Evolutionary conservation across 2,329 filamentous ascomycete genomes (phyloP), one percentile per base, ranked within the genome.

Genomic region (Colletotrichum sp.): DNA sequence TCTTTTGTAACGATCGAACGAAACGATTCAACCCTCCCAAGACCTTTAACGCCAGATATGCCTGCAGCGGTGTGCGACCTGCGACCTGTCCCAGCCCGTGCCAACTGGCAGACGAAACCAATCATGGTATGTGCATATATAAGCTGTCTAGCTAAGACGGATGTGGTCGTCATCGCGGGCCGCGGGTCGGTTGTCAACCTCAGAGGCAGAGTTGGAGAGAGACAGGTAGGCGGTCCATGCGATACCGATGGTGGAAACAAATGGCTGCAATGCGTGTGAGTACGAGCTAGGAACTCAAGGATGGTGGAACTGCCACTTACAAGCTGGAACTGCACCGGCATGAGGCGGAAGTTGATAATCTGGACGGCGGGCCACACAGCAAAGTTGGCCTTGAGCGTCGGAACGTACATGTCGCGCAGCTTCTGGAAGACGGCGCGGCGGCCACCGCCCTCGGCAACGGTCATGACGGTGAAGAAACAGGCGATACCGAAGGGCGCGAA

Each of bases 211-310:
- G 86, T 99, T 99, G 77, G 94, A 95, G 68, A 99, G 90, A 4
- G 96, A 98, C 13, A 99, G 92, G 85, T 98, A 99, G 24, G 96
- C 96, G 13, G 97, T 99, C 97, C 96, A 99, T 39, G 96, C 96
- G 81, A 99, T 99, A 89, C 96, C 96, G 72, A 99, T 87, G 10
- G 95, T 98, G 18, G 96, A 98, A 10, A 98, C 96, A 83, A 99
- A 99, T 1, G 96, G 96, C 96, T 98, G 24, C 7, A 4, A n/a
- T 9, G 18, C 8, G 16, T 48, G 9, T 48, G 10, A 48, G 39
- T 48, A 48, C 39, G 9, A n/a, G 9, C 5, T 12, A 48, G 18
- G 39, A 43, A n/a, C 39, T 48, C 18, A 12, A n/a, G 9, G 39
- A 6, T 71, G 7, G 9, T 13, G 21, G 26, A 13, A 16, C 36